Evolutionary conservation across 2,329 filamentous ascomycete genomes (phyloP), one percentile per base, ranked within the genome.

Genomic region (Colletotrichum sublineola): DNA sequence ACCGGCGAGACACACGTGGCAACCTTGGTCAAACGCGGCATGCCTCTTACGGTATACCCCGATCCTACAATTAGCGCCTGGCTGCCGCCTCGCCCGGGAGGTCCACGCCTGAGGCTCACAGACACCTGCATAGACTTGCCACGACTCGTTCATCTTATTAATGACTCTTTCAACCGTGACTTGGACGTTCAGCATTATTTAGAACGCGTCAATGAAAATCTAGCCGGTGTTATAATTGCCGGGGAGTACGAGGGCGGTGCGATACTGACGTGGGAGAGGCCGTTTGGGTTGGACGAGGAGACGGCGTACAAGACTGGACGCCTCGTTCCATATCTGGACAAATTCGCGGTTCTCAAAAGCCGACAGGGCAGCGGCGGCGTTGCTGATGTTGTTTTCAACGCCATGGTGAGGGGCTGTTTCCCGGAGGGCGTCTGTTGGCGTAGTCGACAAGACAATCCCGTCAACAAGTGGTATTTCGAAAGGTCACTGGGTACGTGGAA

Each of bases 381-480:
- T 3, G 96, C 96, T 1, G 96, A 99, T 79, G 93, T 98, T 50
- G 93, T 99, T 9, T 99, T 98, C 84, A 97, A 97, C 74, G 92
- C 95, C 44, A 97, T 99, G 93, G 94, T 97, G 6, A 89, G 93
- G 38, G 91, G 92, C 29, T 97, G 95, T 77, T 97, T 98, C 76
- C 95, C 95, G 0, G 83, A 90, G 2, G 96, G 96, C 1, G 93
- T 98, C 1, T 97, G 95, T 78, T 99, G 96, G 96, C 88, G 95
- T 68, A 97, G 94, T 79, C 87, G 96, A 63, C 93, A 92, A 78
- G 90, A 95, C 79, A 98, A 99, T 79, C 96, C 95, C 0, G 96
- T 99, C 5, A 99, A 99, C 80, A 98, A 98, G 80, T 99, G 96
- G 96, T 99, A 99, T 81, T 98, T 98, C 82, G 96, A 99, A 82